Base-by-base conservation (phyloP, 2,329 filamentous ascomycete genomes). In the Botrytis porri region DNA sequence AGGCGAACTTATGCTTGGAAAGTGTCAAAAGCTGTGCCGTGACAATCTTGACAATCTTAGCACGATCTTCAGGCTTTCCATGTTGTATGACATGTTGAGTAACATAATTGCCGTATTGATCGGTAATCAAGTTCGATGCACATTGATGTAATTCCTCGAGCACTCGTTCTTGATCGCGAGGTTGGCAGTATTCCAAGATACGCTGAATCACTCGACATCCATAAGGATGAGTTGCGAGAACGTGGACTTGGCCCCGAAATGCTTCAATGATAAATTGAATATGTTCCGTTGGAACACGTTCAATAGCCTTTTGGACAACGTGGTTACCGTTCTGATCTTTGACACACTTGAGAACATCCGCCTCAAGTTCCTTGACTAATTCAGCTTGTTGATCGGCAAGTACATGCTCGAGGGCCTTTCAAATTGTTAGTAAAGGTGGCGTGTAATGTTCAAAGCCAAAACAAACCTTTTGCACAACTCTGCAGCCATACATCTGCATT, bases 31-130 rank as follows among this genome's bases (percentile, higher is more conserved):
- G 84, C 73, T 94, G 88, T 20, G 86, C 85, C 76, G 91, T 90
- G 76, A 98, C 91, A 64, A 94, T 85, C 39, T 86, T 83, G 72
- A 97, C 92, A 78, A 98, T 91, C 77, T 86, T 89, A 22, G 86
- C 86, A 32, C 90, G 89, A 79, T 98, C 94, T 72, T 91, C 89
- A 6, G 88, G 86, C 69, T 90, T 87, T 37, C 95, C 95, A 75
- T 93, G 89, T 74, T 91, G 85, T 75, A 99, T 94, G 69, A 98
- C 90, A 80, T 98, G 94, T 81, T 98, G 96, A 5, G 93, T 92
- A 29, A 99, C 96, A 80, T 99, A 99, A 83, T 99, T 99, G 74
- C 96, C 96, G 80, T 92, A 99, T 76, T 95, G 91, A 79, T 98
- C 93, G 0, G 90, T 89, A 76, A 98, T 93, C 73, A 98, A 88